Evolutionary conservation across 208 protist genomes (phyloP).

Genomic region (Wallacemonas sp.): DNA sequence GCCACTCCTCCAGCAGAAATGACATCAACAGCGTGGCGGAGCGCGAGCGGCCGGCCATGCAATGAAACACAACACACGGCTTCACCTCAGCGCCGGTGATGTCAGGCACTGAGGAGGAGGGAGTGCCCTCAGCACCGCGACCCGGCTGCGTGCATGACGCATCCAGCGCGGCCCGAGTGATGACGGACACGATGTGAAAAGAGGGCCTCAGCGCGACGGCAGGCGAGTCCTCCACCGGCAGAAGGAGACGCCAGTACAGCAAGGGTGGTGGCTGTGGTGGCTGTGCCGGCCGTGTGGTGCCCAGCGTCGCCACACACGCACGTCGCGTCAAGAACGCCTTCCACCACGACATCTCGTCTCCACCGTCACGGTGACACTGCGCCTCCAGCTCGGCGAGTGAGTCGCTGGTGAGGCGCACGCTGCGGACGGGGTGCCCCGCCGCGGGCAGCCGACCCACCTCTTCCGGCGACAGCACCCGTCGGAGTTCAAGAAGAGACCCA

Average conservation of each 20-base stretch:
- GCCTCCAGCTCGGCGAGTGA: neutral
- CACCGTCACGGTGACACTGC: too few species aligned
- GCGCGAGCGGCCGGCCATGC: slow-evolving; percentile 67
- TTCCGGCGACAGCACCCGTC: slow-evolving; percentile 5
- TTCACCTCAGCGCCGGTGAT: neutral
- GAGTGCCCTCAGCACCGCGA: neutral
- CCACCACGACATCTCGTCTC: too few species aligned
- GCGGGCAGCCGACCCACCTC: too few species aligned
- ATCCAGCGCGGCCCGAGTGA: slow-evolving; percentile 23
- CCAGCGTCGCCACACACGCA: neutral
- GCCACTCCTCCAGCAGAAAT: slow-evolving; percentile 55
- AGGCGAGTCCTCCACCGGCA: slow-evolving; percentile 31
- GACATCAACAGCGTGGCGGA: slow-evolving; percentile 57
- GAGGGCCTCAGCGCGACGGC: slow-evolving; percentile 4
- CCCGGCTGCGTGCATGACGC: neutral
- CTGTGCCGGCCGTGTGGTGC: too few species aligned
- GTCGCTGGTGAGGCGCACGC: neutral
- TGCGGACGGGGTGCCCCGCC: neutral
- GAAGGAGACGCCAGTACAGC: slow-evolving; percentile 29
- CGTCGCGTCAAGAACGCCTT: slow-evolving; percentile 15
- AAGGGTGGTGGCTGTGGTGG: too few species aligned
- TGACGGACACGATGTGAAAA: slow-evolving; percentile 20
- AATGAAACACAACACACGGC: slow-evolving; percentile 64
- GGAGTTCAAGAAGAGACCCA: too few species aligned
- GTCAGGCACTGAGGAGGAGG: neutral